These are phyloP conservation scores for Dendrocalamus sinicus DNA, from an alignment of 176 grass and related monocot genomes.

Conservation along the genomic window DNA sequence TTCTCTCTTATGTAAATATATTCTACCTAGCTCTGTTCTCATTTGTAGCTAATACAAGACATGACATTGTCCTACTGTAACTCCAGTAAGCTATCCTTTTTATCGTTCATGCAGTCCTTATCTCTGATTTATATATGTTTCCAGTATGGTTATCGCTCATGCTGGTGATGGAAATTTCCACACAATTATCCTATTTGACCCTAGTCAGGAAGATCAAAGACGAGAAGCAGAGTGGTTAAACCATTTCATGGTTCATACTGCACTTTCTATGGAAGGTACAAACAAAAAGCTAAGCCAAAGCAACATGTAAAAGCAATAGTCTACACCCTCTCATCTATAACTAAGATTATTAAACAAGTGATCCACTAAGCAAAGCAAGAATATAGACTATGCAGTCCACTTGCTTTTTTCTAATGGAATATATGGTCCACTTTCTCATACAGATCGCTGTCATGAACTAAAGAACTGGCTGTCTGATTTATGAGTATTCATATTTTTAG, in stretches of 20 bases:
- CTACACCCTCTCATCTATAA: background rate
- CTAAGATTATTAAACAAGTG: background rate
- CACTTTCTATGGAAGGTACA: constrained; percentile 94
- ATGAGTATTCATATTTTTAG: background rate
- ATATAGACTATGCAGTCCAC: background rate
- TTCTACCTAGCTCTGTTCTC: background rate
- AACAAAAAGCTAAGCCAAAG: background rate
- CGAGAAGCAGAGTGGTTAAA: constrained; percentile 86
- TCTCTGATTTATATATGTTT: constrained; percentile 39
- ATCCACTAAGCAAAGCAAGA: background rate
- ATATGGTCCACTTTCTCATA: background rate
- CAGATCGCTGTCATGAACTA: background rate
- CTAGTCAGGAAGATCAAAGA: constrained; percentile 66
- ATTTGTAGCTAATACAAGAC: background rate
- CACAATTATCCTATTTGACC: constrained; percentile 95
- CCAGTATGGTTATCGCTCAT: constrained; percentile 87
- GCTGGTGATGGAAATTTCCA: constrained; percentile 99
- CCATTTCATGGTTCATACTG: constrained; percentile 97
- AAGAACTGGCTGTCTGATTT: background rate
- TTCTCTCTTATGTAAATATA: constrained; percentile 35
- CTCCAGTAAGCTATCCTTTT: constrained; percentile 29
- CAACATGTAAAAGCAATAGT: constrained; percentile 2
- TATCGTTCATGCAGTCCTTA: constrained; percentile 30
- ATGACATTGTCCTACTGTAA: background rate
- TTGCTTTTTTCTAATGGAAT: background rate